These are phyloP conservation scores for Ramaria sp. DNA, from an alignment of 768 basidiomycete genomes.

Conservation along the genomic window DNA sequence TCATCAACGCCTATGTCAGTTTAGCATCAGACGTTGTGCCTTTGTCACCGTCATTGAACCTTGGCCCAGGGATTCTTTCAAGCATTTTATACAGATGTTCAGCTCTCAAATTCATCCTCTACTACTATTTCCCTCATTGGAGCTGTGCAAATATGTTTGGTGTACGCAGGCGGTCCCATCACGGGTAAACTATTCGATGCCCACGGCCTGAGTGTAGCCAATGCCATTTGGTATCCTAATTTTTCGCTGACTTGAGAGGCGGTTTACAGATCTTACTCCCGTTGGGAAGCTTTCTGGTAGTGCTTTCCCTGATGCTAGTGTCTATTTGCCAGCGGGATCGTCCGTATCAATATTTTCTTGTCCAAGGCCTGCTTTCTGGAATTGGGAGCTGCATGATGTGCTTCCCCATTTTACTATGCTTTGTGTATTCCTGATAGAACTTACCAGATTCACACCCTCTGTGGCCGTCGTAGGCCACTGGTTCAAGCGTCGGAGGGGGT, in stretches of 20 bases:
- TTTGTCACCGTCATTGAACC: background rate
- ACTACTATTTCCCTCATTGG: conserved; percentile 22
- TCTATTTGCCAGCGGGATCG: conserved; percentile 18
- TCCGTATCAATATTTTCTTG: conserved; percentile 21
- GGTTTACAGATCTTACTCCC: conserved; percentile 15
- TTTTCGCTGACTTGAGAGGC: background rate
- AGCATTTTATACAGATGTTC: conserved; percentile 2
- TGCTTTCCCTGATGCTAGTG: conserved; percentile 18
- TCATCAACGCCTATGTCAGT: conserved; percentile 9
- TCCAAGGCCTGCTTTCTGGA: conserved; percentile 19
- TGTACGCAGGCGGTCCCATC: conserved; percentile 12
- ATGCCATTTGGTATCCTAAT: conserved; percentile 8
- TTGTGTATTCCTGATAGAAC: conserved; percentile 1
- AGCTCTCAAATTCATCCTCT: conserved; percentile 19
- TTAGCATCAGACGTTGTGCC: background rate
- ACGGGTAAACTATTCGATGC: conserved; percentile 7
- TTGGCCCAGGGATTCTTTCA: conserved; percentile 3
- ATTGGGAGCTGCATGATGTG: conserved; percentile 16
- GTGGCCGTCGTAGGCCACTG: conserved; percentile 28
- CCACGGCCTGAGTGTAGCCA: conserved; percentile 15
- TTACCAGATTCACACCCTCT: conserved; percentile 26
- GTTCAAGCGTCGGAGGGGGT: conserved; percentile 37
- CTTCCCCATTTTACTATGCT: background rate
- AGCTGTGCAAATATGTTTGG: conserved; percentile 19
- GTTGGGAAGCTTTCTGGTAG: conserved; percentile 15